Conservation (phyloP, 1,284 basidiomycete genomes). For the Hemileia vastatrix region DNA sequence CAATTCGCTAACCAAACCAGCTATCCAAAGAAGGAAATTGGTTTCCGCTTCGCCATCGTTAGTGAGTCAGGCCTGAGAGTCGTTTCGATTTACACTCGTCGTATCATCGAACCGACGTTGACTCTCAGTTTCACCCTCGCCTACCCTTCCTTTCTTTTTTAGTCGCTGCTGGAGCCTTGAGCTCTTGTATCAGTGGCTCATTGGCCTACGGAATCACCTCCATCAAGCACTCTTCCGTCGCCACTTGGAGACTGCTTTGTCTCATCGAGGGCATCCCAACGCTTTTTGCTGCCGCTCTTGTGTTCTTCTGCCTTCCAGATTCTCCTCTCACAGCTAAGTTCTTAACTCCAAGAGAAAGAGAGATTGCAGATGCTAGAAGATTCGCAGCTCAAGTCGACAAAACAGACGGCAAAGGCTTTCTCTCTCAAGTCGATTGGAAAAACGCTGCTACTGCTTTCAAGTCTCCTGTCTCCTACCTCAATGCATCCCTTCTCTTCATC, state of each 20-base stretch:
- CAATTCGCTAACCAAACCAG: background rate
- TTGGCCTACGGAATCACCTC: constrained; percentile 39
- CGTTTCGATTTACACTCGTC: too few relatives aligned
- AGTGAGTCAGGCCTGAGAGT: too few relatives aligned
- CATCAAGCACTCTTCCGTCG: constrained; percentile 26
- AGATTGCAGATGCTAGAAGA: constrained; percentile 33
- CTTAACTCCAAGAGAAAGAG: constrained; percentile 31
- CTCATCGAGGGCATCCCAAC: constrained; percentile 39
- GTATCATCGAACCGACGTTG: too few relatives aligned
- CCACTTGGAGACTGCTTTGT: constrained; percentile 34
- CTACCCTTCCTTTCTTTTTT: too few relatives aligned
- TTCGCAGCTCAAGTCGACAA: too few relatives aligned
- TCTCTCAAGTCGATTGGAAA: too few relatives aligned
- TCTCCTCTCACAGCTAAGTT: constrained; percentile 31
- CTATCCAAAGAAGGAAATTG: background rate
- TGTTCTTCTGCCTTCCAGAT: constrained; percentile 35
- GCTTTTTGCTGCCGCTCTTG: constrained; percentile 30
- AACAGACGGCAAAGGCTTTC: constrained; percentile 18
- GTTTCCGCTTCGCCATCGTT: too few relatives aligned
- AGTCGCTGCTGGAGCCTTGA: too few relatives aligned
- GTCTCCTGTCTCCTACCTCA: constrained; percentile 33
- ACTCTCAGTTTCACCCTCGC: too few relatives aligned
- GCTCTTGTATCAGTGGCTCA: too few relatives aligned
- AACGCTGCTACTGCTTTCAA: constrained; percentile 28
- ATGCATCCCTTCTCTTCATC: constrained; percentile 33